Percentiles rank a stretch among this genome's conserved stretches.
These are phyloP conservation scores for Cryptosporidium xiaoi DNA, from an alignment of 169 alveolate genomes.

Conservation along the genomic window DNA sequence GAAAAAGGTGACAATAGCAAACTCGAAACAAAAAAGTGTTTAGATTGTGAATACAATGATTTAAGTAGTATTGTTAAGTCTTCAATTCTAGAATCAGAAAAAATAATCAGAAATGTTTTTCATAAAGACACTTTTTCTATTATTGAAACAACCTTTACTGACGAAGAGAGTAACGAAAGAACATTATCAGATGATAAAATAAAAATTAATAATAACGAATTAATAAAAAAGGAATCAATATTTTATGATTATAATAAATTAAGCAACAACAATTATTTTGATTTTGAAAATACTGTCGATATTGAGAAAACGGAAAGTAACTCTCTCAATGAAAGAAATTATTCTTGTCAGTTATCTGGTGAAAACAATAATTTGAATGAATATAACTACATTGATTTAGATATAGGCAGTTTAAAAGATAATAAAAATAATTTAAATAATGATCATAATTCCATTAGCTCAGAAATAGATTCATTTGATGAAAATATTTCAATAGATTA, in stretches of 20 bases:
- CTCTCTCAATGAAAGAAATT: not conserved
- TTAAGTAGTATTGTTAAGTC: not conserved
- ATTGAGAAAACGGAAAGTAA: not conserved
- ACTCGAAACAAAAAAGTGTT: not conserved
- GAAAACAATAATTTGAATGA: no score
- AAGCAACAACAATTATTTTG: not conserved
- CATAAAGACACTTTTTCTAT: slow-evolving; percentile 49
- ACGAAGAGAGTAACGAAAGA: not conserved
- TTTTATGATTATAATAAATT: not conserved
- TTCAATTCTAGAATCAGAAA: slow-evolving; percentile 34
- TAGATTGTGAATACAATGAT: not conserved
- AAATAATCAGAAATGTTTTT: slow-evolving; percentile 28
- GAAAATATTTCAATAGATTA: slow-evolving; percentile 43
- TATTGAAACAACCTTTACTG: slow-evolving; percentile 15
- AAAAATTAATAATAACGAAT: not conserved
- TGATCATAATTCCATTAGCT: not conserved
- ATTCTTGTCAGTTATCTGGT: not conserved
- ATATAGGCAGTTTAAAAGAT: not conserved
- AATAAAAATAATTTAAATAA: not conserved
- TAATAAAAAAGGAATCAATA: not conserved
- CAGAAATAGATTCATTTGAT: slow-evolving; percentile 42
- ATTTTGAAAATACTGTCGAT: not conserved
- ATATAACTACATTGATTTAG: not conserved
- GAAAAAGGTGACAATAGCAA: not conserved
- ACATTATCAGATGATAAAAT: not conserved